Evolutionary conservation across 768 basidiomycete genomes (phyloP), one percentile per base, ranked within the genome.

Genomic region (Phaeolepiota aurea): DNA sequence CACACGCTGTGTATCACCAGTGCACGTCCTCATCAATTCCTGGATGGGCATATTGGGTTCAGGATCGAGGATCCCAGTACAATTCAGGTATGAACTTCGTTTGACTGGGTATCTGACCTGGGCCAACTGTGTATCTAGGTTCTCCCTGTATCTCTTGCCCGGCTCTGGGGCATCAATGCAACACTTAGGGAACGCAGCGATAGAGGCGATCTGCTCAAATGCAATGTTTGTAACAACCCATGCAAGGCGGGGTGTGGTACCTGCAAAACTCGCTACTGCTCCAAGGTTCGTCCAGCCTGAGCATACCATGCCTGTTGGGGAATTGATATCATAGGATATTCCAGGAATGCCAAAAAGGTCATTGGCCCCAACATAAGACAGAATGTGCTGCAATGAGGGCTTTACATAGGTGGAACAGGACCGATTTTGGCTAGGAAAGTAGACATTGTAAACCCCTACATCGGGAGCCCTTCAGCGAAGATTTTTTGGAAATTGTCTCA

Each of bases 401-500:
- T 14, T 38, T 54, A 7, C 44, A 41, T 19, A 22, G 42, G 20
- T 54, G 53, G 53, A 52, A 54, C 37, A 44, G 49, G 30, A 54
- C 49, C 3, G 53, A 54, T 42, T 52, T 44, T 44, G 51, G 49
- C 19, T 53, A 38, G 46, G 7, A 28, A 7, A 7, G 7, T 28
- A 7, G n/a, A n/a, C n/a, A n/a, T n/a, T n/a, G n/a, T n/a, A n/a
- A n/a, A n/a, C n/a, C n/a, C n/a, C n/a, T n/a, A n/a, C n/a, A n/a
- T n/a, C n/a, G n/a, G n/a, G n/a, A n/a, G n/a, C n/a, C n/a, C n/a
- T n/a, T n/a, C n/a, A n/a, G n/a, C n/a, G n/a, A n/a, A n/a, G n/a
- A n/a, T n/a, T n/a, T n/a, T n/a, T n/a, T n/a, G n/a, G n/a, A n/a
- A n/a, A n/a, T n/a, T n/a, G n/a, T n/a, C n/a, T n/a, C n/a, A n/a